A percentile compares a stretch with the other conserved stretches of the same genome.
Evolutionary conservation across 352 stramenopile genomes (phyloP).

Genomic region (Phytophthora pistaciae): DNA sequence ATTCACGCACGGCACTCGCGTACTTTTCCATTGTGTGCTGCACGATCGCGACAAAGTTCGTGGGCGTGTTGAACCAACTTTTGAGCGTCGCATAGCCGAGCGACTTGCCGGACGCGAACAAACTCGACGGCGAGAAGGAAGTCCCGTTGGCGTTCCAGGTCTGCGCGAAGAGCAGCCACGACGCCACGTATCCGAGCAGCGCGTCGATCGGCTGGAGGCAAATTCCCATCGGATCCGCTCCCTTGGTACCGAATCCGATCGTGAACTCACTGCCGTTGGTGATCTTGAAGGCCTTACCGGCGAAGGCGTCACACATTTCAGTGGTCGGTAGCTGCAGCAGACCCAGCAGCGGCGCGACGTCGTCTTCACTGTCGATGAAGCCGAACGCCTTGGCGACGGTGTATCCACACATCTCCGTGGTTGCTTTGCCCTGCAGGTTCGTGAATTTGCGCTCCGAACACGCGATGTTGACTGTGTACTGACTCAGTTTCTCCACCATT

Average conservation of each 20-base stretch:
- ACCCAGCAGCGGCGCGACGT: slow-evolving; percentile 1
- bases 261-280: slow-evolving; percentile 26
- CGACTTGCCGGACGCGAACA: slow-evolving; percentile 43
- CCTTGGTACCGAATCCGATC: slow-evolving; percentile 36
- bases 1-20: not conserved
- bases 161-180: slow-evolving; percentile 41
- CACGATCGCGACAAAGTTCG: slow-evolving; percentile 30
- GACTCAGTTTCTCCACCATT: slow-evolving; percentile 36
- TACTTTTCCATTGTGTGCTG: slow-evolving; percentile 15
- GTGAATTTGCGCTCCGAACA: slow-evolving; percentile 50
- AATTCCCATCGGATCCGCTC: slow-evolving; percentile 34
- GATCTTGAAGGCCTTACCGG: slow-evolving; percentile 42
- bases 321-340: slow-evolving; percentile 49
- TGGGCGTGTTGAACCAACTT: slow-evolving; percentile 18
- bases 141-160: slow-evolving; percentile 4
- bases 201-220: slow-evolving; percentile 47
- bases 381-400: slow-evolving; percentile 38
- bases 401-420: slow-evolving; percentile 42
- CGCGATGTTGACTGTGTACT: slow-evolving; percentile 30
- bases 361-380: slow-evolving; percentile 6
- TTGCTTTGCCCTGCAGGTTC: slow-evolving; percentile 17
- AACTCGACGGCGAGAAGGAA: slow-evolving; percentile 28
- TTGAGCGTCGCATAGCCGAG: slow-evolving; percentile 26
- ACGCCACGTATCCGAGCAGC: slow-evolving; percentile 34
- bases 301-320: slow-evolving; percentile 48